Base-by-base conservation (phyloP, 2,329 filamentous ascomycete genomes). In the Colletotrichum sp. region DNA sequence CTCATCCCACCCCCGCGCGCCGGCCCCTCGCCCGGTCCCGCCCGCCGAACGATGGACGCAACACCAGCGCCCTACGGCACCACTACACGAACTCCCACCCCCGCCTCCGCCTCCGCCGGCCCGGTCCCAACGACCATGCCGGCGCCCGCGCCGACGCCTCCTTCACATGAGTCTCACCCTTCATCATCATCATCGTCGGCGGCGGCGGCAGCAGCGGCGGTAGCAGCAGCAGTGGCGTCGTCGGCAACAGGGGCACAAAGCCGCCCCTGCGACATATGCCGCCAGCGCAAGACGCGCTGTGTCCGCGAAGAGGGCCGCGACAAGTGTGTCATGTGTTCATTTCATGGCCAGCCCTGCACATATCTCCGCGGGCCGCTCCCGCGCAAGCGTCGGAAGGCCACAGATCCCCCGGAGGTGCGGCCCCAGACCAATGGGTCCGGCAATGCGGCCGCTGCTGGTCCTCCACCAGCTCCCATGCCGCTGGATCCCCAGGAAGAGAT, bases 261-360 rank as follows among this genome's bases (percentile, higher is more conserved):
- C 67, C 87, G 90, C 9, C 90, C 90, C n/a, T 92, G 90, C 83
- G 92, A 94, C 85, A 92, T 91, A 71, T 94, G 92, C 82, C 88
- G 92, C 76, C 88, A 90, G 80, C 89, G 92, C 78, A 94, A 94
- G 85, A 91, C 89, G 78, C 90, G 91, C 79, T 94, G 92, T 81
- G 92, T 93, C 65, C 89, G 92, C 79, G 89, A 92, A 81, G 90
- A 92, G 68, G 89, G 87, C 72, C 88, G 88, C 78, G 86, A 88
- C 59, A 87, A 90, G 78, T 94, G 92, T 81, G 90, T 93, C 65
- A 85, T 93, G 75, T 94, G 92, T 83, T 89, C 90, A 77, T 93
- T 93, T 82, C 92, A 93, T 84, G 91, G 91, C 81, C 91, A 93
- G 80, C 90, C 92, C 77, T 93, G 92, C 83, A 93, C 92, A 28